Evolutionary conservation across 371 early-diverging fungal genomes (phyloP).

Genomic region (Polyrhizophydium stewartii): DNA sequence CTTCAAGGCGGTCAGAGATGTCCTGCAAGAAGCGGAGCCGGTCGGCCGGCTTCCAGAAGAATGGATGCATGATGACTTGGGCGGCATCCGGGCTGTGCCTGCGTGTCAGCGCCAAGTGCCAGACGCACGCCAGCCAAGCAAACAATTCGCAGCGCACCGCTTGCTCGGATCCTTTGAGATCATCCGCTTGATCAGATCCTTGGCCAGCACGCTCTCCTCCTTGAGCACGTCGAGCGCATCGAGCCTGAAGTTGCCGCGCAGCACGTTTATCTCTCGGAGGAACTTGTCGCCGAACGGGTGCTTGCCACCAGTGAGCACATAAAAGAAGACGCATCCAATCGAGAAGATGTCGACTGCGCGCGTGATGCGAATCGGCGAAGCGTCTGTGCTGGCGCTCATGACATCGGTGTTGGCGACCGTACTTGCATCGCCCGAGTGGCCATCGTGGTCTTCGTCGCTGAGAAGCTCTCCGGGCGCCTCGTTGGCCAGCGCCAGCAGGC

Average conservation of each 20-base stretch:
- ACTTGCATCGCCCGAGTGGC: background rate
- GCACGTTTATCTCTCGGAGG: slow-evolving; percentile 83
- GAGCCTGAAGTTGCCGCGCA: slow-evolving; percentile 67
- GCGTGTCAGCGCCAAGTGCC: too few relatives aligned
- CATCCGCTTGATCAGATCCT: slow-evolving; percentile 87
- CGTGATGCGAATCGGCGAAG: slow-evolving; percentile 61
- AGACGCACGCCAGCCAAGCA: too few relatives aligned
- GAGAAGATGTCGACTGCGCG: slow-evolving; percentile 93
- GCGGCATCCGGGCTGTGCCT: slow-evolving; percentile 56
- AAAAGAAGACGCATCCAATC: slow-evolving; percentile 91
- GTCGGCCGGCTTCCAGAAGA: slow-evolving; percentile 85
- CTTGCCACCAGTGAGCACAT: slow-evolving; percentile 81
- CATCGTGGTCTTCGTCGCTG: background rate
- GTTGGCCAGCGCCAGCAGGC: slow-evolving; percentile 18
- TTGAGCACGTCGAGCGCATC: slow-evolving; percentile 62
- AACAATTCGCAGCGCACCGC: slow-evolving; percentile 24
- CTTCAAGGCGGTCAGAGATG: slow-evolving; percentile 89
- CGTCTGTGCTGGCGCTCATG: background rate
- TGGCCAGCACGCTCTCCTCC: slow-evolving; percentile 76
- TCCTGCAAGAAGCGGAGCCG: slow-evolving; percentile 88
- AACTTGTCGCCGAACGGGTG: slow-evolving; percentile 95
- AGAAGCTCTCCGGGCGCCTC: background rate
- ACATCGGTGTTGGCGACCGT: slow-evolving; percentile 11
- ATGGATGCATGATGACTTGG: slow-evolving; percentile 82
- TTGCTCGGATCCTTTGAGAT: slow-evolving; percentile 69